Evolutionary conservation across 164 flowering plant genomes (phyloP), one percentile per base, ranked within the genome.

Genomic region (Cinnamomum chago): DNA sequence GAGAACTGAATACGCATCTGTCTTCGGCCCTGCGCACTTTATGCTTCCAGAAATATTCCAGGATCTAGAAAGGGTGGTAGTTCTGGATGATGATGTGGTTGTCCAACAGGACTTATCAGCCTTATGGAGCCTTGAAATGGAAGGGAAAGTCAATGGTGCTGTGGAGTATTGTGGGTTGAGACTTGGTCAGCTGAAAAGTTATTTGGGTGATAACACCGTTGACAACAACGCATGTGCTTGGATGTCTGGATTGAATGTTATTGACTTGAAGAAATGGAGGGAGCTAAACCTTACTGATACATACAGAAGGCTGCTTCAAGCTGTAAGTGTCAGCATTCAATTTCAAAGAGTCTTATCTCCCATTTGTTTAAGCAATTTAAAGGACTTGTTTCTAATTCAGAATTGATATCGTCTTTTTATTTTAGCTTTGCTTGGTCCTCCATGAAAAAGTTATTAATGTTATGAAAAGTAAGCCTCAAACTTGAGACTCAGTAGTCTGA

Each of bases 161-260:
- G 80, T 86, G 51, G 84, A 80, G 73, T 70, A 71, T 22, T 95
- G 98, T 75, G 76, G 81, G 2, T 83, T 91, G 79, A 88, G 79
- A 79, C 75, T 95, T 74, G 86, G 85, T 77, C 89, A 84, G 81
- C 83, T 95, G 73, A 85, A 76, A 77, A 79, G 77, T 70, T 86
- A 83, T 75, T 75, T 92, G 78, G 84, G 85, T 51, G 82, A 73
- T 22, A 74, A 74, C 13, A 76, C 58, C 67, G 76, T 78, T 60
- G 72, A 84, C 62, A 69, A 71, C 64, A 81, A 78, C 72, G 85
- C 94, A 35, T 95, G 98, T 87, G 83, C 86, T 68, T 95, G 99
- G 99, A 89, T 90, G 90, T 87, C 98, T 77, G 99, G 99, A 78
- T 74, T 95, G 81, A 95, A 92, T 83, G 66, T 95, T 40, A 76